Conservation (phyloP, 148 eudicot genomes). For the Limonium bicolor region DNA sequence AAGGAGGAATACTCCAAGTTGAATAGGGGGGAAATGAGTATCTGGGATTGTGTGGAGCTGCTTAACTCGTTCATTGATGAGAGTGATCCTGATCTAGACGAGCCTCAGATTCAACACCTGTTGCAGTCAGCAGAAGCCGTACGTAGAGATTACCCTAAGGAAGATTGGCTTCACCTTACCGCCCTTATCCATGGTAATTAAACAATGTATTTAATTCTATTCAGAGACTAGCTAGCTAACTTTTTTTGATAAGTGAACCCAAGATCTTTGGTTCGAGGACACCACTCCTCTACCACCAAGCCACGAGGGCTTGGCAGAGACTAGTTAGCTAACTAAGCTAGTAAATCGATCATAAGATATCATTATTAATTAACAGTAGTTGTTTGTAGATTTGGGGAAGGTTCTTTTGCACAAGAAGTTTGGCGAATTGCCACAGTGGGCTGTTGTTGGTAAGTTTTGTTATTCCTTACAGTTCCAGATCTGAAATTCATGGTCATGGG, state of each 20-base stretch:
- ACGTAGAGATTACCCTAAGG: slow-evolving; percentile 64
- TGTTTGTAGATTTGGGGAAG: slow-evolving; percentile 10
- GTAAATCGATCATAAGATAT: too few relatives aligned
- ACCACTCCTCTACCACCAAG: too few relatives aligned
- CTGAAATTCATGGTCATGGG: too few relatives aligned
- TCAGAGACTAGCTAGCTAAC: too few relatives aligned
- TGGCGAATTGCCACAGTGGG: background rate
- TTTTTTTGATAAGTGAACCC: too few relatives aligned
- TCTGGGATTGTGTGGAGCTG: slow-evolving; percentile 90
- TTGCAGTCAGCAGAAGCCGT: slow-evolving; percentile 84
- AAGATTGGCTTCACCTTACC: slow-evolving; percentile 91
- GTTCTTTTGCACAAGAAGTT: slow-evolving; percentile 10
- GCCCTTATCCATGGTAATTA: slow-evolving; percentile 71
- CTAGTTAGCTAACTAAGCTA: too few relatives aligned
- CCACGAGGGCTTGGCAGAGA: too few relatives aligned
- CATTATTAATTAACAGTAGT: too few relatives aligned
- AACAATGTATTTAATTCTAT: too few relatives aligned
- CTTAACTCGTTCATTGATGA: slow-evolving; percentile 75
- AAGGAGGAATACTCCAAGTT: slow-evolving; percentile 51
- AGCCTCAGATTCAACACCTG: slow-evolving; percentile 87
- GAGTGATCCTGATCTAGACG: slow-evolving; percentile 86
- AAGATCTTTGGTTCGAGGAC: too few relatives aligned
- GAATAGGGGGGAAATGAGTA: slow-evolving; percentile 79
- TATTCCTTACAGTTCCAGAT: background rate
- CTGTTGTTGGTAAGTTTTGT: background rate